Evolutionary conservation across 2,329 filamentous ascomycete species (phyloP).

Genomic region (Xylaria sp.): DNA sequence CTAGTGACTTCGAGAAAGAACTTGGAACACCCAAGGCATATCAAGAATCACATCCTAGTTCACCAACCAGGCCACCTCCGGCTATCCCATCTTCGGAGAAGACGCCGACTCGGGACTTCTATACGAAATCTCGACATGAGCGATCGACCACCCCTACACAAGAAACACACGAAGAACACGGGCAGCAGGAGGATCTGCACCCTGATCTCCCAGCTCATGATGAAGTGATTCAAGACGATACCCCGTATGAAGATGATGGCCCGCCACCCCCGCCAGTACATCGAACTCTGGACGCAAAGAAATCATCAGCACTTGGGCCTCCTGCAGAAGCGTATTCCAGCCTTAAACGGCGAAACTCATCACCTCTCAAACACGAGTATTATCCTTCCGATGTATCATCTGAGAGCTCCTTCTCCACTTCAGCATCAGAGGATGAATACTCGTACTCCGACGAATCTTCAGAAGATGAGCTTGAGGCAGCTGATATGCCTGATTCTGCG

Average conservation of each 20-base stretch:
- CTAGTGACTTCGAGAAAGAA: conserved; percentile 32
- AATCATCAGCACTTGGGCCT: conserved; percentile 48
- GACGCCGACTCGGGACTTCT: conserved; percentile 47
- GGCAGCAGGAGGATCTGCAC: conserved; percentile 47
- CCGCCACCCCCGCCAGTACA: conserved; percentile 62
- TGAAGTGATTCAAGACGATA: conserved; percentile 44
- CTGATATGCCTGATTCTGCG: conserved; percentile 64
- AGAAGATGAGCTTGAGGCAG: conserved; percentile 63
- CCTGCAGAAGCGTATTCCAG: conserved; percentile 55
- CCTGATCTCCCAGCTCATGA: conserved; percentile 46
- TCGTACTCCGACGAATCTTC: conserved; percentile 53
- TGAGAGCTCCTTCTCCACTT: conserved; percentile 40
- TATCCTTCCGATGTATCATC: conserved; percentile 77
- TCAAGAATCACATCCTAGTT: conserved; percentile 40
- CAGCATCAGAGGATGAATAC: conserved; percentile 54
- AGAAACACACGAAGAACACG: conserved; percentile 23
- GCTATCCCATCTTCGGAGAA: conserved; percentile 42
- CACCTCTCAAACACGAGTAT: conserved; percentile 96
- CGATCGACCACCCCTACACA: conserved; percentile 23
- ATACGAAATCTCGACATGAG: conserved; percentile 31
- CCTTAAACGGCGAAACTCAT: conserved; percentile 78
- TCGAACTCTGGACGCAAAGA: conserved; percentile 50
- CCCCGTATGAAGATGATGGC: conserved; percentile 56
- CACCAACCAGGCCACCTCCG: conserved; percentile 39
- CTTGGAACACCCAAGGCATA: conserved; percentile 46